Evolutionary conservation across 495 filamentous ascomycete genomes (phyloP).

Genomic region (Aspergillus leporis): DNA sequence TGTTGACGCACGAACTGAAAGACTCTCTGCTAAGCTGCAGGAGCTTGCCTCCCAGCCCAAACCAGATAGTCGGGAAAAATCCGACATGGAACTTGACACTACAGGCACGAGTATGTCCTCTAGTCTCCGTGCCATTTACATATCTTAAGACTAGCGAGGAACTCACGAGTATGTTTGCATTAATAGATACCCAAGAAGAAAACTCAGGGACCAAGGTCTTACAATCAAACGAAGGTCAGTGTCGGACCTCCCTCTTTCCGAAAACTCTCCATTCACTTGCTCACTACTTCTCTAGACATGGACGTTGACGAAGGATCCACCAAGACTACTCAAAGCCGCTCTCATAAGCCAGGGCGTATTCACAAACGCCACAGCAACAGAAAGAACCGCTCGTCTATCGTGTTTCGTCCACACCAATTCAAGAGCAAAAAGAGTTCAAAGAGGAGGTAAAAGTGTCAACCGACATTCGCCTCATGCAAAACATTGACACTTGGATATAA

Average conservation of each 20-base stretch:
- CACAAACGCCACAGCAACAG: conserved; percentile 43
- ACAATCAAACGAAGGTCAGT: conserved; percentile 28
- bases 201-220: conserved; percentile 19
- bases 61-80: conserved; percentile 26
- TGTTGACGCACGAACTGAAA: conserved; percentile 70
- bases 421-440: conserved; percentile 33
- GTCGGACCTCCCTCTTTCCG: neutral
- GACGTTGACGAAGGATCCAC: conserved; percentile 32
- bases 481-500: conserved; percentile 1
- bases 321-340: conserved; percentile 25
- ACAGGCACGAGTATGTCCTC: conserved; percentile 32
- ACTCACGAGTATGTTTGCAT: neutral
- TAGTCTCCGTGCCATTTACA: neutral
- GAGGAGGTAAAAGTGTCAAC: conserved; percentile 28
- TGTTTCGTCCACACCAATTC: conserved; percentile 35
- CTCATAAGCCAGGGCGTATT: conserved; percentile 33
- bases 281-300: conserved; percentile 35
- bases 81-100: conserved; percentile 20
- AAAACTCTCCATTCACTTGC: neutral
- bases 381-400: conserved; percentile 45
- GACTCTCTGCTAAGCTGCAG: conserved; percentile 77
- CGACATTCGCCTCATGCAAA: conserved; percentile 26
- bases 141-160: neutral
- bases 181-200: conserved; percentile 21
- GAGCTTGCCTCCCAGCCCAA: conserved; percentile 70